Evolutionary conservation across 2,329 filamentous ascomycete species (phyloP).

Genomic region (Clonostachys sp.): DNA sequence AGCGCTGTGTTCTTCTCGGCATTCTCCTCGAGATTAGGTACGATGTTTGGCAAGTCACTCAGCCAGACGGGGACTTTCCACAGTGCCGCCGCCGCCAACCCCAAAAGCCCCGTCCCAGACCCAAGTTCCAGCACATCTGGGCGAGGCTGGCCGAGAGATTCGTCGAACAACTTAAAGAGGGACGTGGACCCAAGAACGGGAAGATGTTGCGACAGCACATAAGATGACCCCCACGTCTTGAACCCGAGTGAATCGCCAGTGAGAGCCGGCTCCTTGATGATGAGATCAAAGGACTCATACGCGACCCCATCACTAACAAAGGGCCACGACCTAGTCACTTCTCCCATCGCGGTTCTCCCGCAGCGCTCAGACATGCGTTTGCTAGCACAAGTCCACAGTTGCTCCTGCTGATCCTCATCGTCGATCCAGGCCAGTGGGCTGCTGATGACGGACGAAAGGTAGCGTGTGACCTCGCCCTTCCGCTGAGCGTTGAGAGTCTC

Average conservation of each 20-base stretch:
- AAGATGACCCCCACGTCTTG: slow-evolving; percentile 95
- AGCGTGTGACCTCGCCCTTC: slow-evolving; percentile 53
- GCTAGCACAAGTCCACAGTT: slow-evolving; percentile 75
- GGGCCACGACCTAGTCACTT: slow-evolving; percentile 50
- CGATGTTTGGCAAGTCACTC: slow-evolving; percentile 81
- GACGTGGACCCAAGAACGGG: slow-evolving; percentile 36
- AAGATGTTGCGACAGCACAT: slow-evolving; percentile 74
- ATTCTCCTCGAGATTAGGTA: slow-evolving; percentile 76
- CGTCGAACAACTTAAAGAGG: slow-evolving; percentile 38
- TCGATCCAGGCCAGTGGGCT: slow-evolving; percentile 65
- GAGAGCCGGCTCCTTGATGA: slow-evolving; percentile 79
- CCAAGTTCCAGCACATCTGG: slow-evolving; percentile 69
- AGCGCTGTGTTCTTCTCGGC: slow-evolving; percentile 56
- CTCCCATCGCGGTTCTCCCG: slow-evolving; percentile 62
- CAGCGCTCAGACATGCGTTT: slow-evolving; percentile 79
- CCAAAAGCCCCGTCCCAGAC: slow-evolving; percentile 86
- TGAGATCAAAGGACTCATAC: slow-evolving; percentile 50
- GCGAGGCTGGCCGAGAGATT: slow-evolving; percentile 18
- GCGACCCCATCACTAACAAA: slow-evolving; percentile 25
- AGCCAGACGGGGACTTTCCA: slow-evolving; percentile 65
- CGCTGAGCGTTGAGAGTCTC: slow-evolving; percentile 29
- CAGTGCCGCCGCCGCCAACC: slow-evolving; percentile 74
- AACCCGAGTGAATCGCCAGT: slow-evolving; percentile 85
- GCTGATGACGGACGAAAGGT: slow-evolving; percentile 65
- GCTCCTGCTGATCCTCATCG: slow-evolving; percentile 61